Evolutionary conservation across 352 stramenopile genomes (phyloP).

Genomic region (Phytophthora cactorum): DNA sequence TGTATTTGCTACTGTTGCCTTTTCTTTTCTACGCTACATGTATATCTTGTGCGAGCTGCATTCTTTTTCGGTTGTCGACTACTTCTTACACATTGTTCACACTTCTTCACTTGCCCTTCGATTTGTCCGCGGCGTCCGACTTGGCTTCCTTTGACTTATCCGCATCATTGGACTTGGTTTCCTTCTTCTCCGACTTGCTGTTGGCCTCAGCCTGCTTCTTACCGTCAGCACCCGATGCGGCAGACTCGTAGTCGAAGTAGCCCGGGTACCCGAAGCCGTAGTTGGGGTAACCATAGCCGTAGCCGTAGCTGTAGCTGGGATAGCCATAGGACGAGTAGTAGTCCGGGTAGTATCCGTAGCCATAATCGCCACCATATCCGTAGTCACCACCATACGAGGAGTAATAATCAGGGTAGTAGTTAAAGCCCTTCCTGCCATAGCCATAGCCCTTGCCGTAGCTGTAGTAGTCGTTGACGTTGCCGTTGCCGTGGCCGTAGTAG

Average conservation of each 20-base stretch:
- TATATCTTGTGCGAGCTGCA: too few species aligned
- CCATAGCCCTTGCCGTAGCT: background rate
- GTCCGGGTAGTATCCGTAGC: constrained; percentile 8
- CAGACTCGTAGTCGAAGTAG: constrained; percentile 2
- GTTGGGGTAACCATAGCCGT: background rate
- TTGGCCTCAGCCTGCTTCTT: background rate
- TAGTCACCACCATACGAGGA: background rate
- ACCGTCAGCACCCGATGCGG: background rate
- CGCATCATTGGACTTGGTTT: background rate
- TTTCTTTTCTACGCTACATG: too few species aligned
- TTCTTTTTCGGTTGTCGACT: too few species aligned
- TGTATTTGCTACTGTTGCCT: too few species aligned
- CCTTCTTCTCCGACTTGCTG: background rate
- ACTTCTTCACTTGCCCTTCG: too few species aligned
- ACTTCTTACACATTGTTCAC: too few species aligned
- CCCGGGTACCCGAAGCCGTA: background rate
- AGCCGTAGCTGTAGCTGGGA: background rate
- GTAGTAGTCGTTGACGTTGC: too few species aligned
- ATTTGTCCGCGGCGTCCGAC: too few species aligned
- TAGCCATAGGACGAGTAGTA: constrained; percentile 8
- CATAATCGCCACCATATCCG: background rate
- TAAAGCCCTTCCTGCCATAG: too few species aligned
- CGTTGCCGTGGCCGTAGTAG: background rate
- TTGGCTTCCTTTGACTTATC: background rate
- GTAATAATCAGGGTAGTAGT: background rate